Conservation (phyloP, 805 yeast genomes). For the Maudiozyma barnettii region DNA sequence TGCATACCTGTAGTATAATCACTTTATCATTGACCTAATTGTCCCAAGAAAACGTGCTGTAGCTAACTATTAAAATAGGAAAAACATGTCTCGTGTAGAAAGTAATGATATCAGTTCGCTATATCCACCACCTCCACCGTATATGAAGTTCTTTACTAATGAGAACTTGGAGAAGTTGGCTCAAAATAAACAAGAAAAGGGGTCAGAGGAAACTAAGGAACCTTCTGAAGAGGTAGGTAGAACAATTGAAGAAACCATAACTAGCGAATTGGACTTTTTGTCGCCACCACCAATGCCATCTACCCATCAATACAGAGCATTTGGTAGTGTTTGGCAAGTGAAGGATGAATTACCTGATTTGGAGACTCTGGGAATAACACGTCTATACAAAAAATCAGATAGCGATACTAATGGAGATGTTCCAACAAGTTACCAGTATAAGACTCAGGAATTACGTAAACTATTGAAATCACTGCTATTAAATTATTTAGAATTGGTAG, state of each 20-base stretch:
- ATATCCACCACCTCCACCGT: slow-evolving; percentile 93
- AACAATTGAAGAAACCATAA: slow-evolving; percentile 26
- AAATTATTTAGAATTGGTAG: slow-evolving; percentile 74
- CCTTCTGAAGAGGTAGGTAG: background rate
- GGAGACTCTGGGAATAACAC: slow-evolving; percentile 66
- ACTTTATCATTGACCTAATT: too few species aligned
- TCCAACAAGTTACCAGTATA: slow-evolving; percentile 34
- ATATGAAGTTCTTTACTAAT: slow-evolving; percentile 58
- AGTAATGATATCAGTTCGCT: slow-evolving; percentile 47
- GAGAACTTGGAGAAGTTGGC: slow-evolving; percentile 47
- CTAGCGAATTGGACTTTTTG: slow-evolving; percentile 38
- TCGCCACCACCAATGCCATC: slow-evolving; percentile 57
- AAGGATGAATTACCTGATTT: slow-evolving; percentile 68
- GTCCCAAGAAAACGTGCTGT: too few species aligned
- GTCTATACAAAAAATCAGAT: slow-evolving; percentile 42
- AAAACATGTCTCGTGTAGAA: slow-evolving; percentile 4
- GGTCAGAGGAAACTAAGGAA: slow-evolving; percentile 10
- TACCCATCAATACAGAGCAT: slow-evolving; percentile 66
- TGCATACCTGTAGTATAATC: too few species aligned
- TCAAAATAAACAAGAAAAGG: slow-evolving; percentile 15
- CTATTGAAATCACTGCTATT: slow-evolving; percentile 68
- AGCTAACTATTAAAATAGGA: background rate
- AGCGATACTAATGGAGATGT: slow-evolving; percentile 4
- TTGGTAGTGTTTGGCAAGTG: slow-evolving; percentile 82
- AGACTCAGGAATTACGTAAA: slow-evolving; percentile 66